Percentiles rank a stretch among this genome's conserved stretches.
Evolutionary conservation across 2,329 filamentous ascomycete species (phyloP).

Genomic region (Calonectria multiphialidica): DNA sequence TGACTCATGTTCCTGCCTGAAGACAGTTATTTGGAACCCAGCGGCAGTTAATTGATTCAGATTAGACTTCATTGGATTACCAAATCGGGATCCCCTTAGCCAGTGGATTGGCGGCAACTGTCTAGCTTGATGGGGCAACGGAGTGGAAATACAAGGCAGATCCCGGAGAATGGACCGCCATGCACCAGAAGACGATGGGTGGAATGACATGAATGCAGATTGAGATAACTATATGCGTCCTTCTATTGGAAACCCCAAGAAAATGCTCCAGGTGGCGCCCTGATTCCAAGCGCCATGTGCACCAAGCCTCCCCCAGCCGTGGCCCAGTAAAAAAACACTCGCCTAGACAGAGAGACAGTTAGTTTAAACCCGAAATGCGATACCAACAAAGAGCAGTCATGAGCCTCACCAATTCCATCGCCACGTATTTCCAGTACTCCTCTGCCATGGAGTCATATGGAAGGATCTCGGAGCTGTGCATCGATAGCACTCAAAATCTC

Average conservation of each 20-base stretch:
- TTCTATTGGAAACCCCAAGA: neutral
- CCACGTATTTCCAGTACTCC: neutral
- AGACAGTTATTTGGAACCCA: neutral
- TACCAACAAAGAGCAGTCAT: neutral
- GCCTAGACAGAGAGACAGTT: neutral
- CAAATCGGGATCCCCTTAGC: neutral
- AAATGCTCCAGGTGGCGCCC: neutral
- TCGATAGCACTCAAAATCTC: constrained; percentile 26
- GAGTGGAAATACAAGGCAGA: neutral
- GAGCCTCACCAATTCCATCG: neutral
- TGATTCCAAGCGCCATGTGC: neutral
- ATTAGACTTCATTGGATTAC: neutral
- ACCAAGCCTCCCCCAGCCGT: neutral
- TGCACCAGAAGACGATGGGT: neutral
- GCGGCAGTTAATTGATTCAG: neutral
- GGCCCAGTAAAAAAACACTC: neutral
- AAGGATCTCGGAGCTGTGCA: constrained; percentile 5
- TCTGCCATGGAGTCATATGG: constrained; percentile 1
- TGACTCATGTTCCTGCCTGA: neutral
- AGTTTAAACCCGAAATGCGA: neutral
- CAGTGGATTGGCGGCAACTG: neutral
- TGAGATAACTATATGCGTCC: neutral
- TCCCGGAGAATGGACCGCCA: neutral
- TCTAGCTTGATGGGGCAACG: neutral
- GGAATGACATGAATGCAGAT: neutral